These are phyloP conservation scores for Aristolochia californica DNA, from an alignment of 164 flowering plant species.

Conservation along the genomic window DNA sequence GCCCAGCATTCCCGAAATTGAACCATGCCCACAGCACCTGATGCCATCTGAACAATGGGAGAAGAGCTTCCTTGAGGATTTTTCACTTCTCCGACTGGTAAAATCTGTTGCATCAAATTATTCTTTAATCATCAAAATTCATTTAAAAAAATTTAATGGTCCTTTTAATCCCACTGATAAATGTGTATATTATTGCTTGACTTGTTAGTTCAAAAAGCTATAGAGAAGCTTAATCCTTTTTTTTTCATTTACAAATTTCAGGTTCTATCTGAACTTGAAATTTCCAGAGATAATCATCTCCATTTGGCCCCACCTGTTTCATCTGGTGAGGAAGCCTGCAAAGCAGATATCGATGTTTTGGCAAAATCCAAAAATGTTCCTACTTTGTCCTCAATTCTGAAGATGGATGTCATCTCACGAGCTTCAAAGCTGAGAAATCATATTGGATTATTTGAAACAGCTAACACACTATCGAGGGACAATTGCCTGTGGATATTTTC, in stretches of 20 bases:
- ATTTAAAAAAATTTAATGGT: neutral
- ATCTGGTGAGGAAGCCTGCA: constrained; percentile 3
- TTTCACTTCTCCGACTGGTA: constrained; percentile 65
- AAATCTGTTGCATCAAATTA: neutral
- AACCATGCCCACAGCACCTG: constrained; percentile 55
- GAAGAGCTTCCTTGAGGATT: constrained; percentile 63
- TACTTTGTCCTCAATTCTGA: constrained; percentile 35
- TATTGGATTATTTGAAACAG: constrained; percentile 28
- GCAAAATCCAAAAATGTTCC: constrained; percentile 17
- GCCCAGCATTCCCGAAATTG: constrained; percentile 83
- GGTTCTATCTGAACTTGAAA: constrained; percentile 30
- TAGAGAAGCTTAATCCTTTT: too few relatives aligned
- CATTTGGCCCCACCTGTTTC: neutral
- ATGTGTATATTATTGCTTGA: neutral
- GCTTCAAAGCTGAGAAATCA: constrained; percentile 43
- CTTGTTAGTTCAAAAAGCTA: too few relatives aligned
- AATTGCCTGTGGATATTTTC: constrained; percentile 67
- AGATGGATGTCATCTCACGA: constrained; percentile 59
- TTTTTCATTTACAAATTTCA: constrained; percentile 12
- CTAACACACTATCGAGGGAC: constrained; percentile 22
- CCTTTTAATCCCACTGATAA: neutral
- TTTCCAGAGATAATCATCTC: constrained; percentile 5
- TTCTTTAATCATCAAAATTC: neutral
- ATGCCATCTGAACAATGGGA: constrained; percentile 77
- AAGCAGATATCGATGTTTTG: constrained; percentile 3